phyloP scores from a whole-genome alignment of 2,329 filamentous ascomycete species.

The Scopulariopsis brevicaulis region DNA sequence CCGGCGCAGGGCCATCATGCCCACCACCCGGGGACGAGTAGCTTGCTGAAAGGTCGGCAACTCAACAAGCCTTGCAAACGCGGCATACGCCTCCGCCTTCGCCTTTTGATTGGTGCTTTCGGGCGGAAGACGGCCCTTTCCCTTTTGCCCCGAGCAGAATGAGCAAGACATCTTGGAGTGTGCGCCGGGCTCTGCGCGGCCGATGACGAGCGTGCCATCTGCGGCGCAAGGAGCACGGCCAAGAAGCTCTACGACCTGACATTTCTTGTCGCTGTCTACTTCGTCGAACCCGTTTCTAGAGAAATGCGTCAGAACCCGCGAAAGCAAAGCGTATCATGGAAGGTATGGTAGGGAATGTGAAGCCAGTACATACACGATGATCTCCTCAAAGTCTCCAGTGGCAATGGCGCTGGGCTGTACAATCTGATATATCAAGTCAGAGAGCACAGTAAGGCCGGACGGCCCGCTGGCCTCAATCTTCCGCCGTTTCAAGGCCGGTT shows the following conservation, averaged over 20 bases:
- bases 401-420: slow-evolving; percentile 11
- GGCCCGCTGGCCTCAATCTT: slow-evolving; percentile 12
- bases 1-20: slow-evolving; percentile 60
- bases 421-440: slow-evolving; percentile 16
- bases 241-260: slow-evolving; percentile 39
- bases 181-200: not conserved
- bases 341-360: not conserved
- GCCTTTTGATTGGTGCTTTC: slow-evolving; percentile 3
- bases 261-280: slow-evolving; percentile 36
- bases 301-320: not conserved
- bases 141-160: not conserved
- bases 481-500: slow-evolving; percentile 15
- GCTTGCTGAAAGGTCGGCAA: slow-evolving; percentile 36
- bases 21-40: slow-evolving; percentile 52
- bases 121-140: not conserved
- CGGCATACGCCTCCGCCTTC: slow-evolving; percentile 26
- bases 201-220: slow-evolving; percentile 27
- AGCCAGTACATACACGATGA: slow-evolving; percentile 33
- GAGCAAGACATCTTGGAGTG: not conserved
- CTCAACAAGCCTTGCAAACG: slow-evolving; percentile 34
- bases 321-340: not conserved
- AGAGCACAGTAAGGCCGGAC: slow-evolving; percentile 9
- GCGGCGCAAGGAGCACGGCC: slow-evolving; percentile 46
- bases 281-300: slow-evolving; percentile 22
- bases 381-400: slow-evolving; percentile 17